phyloP scores from a whole-genome alignment of 192 early-diverging fungal species.

The Gamsiella multidivaricata region DNA sequence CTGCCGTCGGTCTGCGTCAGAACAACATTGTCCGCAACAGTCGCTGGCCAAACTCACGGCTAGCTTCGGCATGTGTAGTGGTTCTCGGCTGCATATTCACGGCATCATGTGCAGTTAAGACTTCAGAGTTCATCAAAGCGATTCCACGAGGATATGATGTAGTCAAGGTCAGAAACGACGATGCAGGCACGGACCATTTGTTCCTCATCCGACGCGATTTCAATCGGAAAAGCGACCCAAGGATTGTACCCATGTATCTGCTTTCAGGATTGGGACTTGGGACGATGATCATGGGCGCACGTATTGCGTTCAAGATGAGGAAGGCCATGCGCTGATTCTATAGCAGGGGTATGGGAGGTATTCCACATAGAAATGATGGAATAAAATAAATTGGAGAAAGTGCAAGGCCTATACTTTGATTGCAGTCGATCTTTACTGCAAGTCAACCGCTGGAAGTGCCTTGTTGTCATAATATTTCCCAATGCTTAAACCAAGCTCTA shows the following conservation, averaged over 20 bases:
- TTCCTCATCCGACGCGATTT: conserved; percentile 44
- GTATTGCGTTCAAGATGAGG: conserved; percentile 44
- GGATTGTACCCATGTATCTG: conserved; percentile 40
- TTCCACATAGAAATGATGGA: too few relatives aligned
- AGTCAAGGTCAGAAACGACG: conserved; percentile 26
- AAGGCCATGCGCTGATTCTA: background rate
- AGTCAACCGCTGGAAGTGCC: too few relatives aligned
- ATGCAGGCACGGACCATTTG: conserved; percentile 13
- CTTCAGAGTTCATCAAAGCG: conserved; percentile 21
- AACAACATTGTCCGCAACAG: conserved; percentile 15
- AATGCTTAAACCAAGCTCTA: too few relatives aligned
- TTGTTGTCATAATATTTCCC: too few relatives aligned
- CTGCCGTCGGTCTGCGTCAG: conserved; percentile 19
- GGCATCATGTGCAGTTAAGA: conserved; percentile 26
- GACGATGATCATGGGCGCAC: conserved; percentile 34
- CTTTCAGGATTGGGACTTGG: conserved; percentile 43
- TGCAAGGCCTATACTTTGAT: too few relatives aligned
- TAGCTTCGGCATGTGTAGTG: conserved; percentile 9
- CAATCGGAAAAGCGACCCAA: conserved; percentile 3
- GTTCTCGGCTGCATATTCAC: conserved; percentile 17
- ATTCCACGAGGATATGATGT: conserved; percentile 45
- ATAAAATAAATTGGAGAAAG: too few relatives aligned
- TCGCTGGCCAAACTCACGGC: conserved; percentile 29
- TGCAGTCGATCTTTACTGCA: too few relatives aligned
- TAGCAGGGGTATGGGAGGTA: background rate